Evolutionary conservation across 2,329 filamentous ascomycete genomes (phyloP).

Genomic region (Aspergillus persii): DNA sequence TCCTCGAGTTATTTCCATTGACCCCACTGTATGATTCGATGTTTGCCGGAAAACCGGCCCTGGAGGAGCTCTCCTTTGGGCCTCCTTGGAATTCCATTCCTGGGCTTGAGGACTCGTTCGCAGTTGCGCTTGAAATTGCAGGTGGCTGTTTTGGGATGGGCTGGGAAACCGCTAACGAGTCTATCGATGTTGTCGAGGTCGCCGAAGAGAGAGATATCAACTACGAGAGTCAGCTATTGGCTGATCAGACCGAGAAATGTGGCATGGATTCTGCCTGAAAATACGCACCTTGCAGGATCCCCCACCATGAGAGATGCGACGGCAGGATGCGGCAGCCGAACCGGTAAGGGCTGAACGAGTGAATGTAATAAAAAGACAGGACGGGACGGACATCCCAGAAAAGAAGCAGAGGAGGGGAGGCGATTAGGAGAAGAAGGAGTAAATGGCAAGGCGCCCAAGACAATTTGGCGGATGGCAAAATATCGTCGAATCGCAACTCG

Average conservation of each 20-base stretch:
- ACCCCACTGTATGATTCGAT: not conserved
- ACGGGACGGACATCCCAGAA: constrained; percentile 4
- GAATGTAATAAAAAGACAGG: not conserved
- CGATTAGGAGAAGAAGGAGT: not conserved
- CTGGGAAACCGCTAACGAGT: not conserved
- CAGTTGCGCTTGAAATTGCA: not conserved
- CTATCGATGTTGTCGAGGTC: not conserved
- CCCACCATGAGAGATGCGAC: constrained; percentile 11
- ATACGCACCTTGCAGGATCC: constrained; percentile 15
- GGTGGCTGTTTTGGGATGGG: not conserved
- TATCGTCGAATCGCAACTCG: not conserved
- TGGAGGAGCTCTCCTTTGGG: not conserved
- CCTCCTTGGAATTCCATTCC: constrained; percentile 8
- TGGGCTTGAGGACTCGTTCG: not conserved
- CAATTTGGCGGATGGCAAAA: not conserved
- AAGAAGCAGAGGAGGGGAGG: not conserved
- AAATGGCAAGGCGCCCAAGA: not conserved
- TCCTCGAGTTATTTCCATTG: not conserved
- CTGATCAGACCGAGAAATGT: not conserved
- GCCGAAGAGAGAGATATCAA: not conserved
- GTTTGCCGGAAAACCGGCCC: not conserved
- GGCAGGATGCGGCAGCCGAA: not conserved
- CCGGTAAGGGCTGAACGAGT: not conserved
- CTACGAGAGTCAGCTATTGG: not conserved
- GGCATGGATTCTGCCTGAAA: not conserved